Evolutionary conservation across 2,329 filamentous ascomycete genomes (phyloP).

Genomic region (Thielaviopsis cerberus): DNA sequence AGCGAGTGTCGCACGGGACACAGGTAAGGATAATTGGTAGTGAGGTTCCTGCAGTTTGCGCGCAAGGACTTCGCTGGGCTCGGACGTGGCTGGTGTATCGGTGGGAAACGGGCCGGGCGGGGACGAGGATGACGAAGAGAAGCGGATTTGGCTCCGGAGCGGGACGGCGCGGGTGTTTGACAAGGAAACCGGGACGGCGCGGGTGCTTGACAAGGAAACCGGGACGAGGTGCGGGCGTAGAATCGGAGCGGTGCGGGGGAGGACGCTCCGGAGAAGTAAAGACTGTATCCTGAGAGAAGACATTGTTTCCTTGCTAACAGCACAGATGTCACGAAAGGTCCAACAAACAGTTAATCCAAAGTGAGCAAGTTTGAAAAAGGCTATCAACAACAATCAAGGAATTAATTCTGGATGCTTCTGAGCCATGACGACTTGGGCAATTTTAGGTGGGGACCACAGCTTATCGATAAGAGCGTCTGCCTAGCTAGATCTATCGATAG

Average conservation of each 20-base stretch:
- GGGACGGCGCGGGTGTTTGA: background rate
- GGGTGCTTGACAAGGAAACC: no score
- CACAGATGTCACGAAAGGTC: no score
- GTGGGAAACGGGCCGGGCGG: background rate
- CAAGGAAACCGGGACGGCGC: no score
- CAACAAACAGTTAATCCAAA: no score
- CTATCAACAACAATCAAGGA: no score
- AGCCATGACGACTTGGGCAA: no score
- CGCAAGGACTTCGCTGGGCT: slow-evolving; percentile 19
- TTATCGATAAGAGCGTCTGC: no score
- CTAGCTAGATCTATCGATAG: no score
- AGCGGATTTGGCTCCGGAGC: background rate
- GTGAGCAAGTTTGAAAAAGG: no score
- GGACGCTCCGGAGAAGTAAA: background rate
- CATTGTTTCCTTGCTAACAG: background rate
- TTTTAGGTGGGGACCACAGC: no score
- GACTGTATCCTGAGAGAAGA: background rate
- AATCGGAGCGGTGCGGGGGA: background rate
- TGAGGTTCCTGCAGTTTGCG: slow-evolving; percentile 35
- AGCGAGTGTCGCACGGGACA: slow-evolving; percentile 61
- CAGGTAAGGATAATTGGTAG: slow-evolving; percentile 83
- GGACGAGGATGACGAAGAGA: background rate
- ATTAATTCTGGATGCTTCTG: no score
- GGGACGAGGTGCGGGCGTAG: background rate
- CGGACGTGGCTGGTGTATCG: slow-evolving; percentile 13